Conservation (phyloP, 495 filamentous ascomycete genomes). For the Antarctomyces pellizariae region DNA sequence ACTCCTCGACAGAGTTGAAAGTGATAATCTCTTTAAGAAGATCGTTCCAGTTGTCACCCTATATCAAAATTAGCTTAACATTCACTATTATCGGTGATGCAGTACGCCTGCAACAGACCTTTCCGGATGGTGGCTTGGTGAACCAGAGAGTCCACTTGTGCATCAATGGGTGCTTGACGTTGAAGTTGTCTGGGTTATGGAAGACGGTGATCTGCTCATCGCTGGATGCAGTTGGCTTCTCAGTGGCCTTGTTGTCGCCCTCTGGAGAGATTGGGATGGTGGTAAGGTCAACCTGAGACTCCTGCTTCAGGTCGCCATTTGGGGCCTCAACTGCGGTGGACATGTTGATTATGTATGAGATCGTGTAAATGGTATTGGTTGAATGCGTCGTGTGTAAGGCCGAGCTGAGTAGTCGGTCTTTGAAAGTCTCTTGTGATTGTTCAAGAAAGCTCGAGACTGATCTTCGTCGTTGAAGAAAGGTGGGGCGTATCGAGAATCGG, state of each 20-base stretch:
- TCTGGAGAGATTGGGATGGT: constrained; percentile 55
- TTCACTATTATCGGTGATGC: constrained; percentile 1
- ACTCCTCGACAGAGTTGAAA: constrained; percentile 96
- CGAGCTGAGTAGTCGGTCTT: too few species aligned
- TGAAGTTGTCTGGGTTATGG: constrained; percentile 94
- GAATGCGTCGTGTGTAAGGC: too few species aligned
- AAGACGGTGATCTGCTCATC: constrained; percentile 69
- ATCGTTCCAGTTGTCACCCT: constrained; percentile 98
- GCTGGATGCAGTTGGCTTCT: constrained; percentile 14
- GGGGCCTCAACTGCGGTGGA: constrained; percentile 9
- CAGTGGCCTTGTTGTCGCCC: constrained; percentile 19
- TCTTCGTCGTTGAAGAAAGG: too few species aligned
- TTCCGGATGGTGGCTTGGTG: constrained; percentile 92
- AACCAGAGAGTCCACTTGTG: constrained; percentile 98
- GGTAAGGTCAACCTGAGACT: constrained; percentile 29
- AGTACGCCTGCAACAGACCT: constrained; percentile 30
- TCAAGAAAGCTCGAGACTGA: too few species aligned
- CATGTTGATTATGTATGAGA: constrained; percentile 16
- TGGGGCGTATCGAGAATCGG: too few species aligned
- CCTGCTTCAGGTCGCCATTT: constrained; percentile 8
- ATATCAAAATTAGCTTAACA: constrained; percentile 2
- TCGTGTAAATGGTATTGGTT: too few species aligned
- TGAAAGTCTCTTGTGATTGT: too few species aligned
- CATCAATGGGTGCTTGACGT: constrained; percentile 91
- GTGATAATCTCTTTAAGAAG: constrained; percentile 94